Evolutionary conservation across 306 rosid genomes (phyloP).

Genomic region (Hippophae tibetana): DNA sequence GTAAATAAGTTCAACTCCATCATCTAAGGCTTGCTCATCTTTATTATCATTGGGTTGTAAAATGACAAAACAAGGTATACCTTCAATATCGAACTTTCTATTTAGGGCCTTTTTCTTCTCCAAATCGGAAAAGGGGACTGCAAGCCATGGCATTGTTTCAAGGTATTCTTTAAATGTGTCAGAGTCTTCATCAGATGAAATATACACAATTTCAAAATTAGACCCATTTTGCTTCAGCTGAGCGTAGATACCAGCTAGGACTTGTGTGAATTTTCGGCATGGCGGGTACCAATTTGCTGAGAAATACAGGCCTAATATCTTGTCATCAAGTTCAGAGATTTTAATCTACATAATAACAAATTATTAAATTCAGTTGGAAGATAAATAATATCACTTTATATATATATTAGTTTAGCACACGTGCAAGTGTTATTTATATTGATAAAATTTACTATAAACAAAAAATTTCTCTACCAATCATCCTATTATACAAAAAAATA

Average conservation of each 20-base stretch:
- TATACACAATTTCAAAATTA: slow-evolving; percentile 62
- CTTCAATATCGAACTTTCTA: slow-evolving; percentile 63
- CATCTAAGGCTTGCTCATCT: slow-evolving; percentile 39
- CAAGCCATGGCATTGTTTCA: slow-evolving; percentile 81
- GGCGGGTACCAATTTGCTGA: slow-evolving; percentile 94
- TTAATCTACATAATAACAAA: no score
- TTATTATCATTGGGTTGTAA: slow-evolving; percentile 55
- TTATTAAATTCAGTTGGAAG: no score
- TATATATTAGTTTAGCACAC: no score
- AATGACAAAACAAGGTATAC: slow-evolving; percentile 69
- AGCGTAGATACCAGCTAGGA: slow-evolving; percentile 47
- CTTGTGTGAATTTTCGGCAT: slow-evolving; percentile 60
- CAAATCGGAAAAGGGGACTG: slow-evolving; percentile 79
- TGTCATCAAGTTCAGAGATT: slow-evolving; percentile 51
- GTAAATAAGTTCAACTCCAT: slow-evolving; percentile 68
- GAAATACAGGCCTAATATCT: slow-evolving; percentile 61
- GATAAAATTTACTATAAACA: no score
- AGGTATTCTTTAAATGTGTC: slow-evolving; percentile 49
- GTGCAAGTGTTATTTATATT: no score
- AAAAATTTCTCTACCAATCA: no score
- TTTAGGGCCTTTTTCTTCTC: slow-evolving; percentile 70
- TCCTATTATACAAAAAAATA: no score
- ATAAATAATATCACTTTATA: no score
- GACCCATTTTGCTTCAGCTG: slow-evolving; percentile 38
- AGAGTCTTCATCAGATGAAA: slow-evolving; percentile 75